Base-by-base conservation (phyloP, 257 asterid genomes). In the Forsythia viridissima region DNA sequence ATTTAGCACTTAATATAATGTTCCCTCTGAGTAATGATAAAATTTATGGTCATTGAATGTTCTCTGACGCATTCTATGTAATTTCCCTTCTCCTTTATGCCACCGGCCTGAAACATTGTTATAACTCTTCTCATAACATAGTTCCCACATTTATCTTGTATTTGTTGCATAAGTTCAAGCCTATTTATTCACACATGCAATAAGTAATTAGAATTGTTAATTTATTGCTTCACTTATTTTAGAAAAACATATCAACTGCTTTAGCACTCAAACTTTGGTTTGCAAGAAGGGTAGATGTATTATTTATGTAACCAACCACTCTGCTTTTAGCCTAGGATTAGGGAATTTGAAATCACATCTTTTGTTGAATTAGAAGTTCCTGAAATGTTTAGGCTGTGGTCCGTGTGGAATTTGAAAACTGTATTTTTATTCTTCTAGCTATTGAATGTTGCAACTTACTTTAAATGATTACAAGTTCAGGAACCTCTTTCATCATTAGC, bases 401-500 rank as follows among this genome's bases (percentile, higher is more conserved):
- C 40, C 4, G 21, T 20, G 61, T 84, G 57, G 34, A 59, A 61
- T 61, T n/a, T 61, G 38, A n/a, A 6, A 61, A 6, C 2, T 4
- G 61, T 18, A 16, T 55, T 55, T 55, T 20, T 15, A 16, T 55
- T 55, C 10, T 18, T 15, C 77, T 0, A 41, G 37, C 72, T 40
- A 74, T 66, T 76, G 73, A 8, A 73, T 46, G 52, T 75, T 38
- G 59, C 38, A 59, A 37, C 70, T 57, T 80, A 72, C 70, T 37
- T 48, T 21, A 13, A 51, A 41, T 70, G 82, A 18, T 82, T 80
- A 66, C 76, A 67, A 46, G 72, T 83, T 80, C 91, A 96, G 99
- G 98, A 96, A 80, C 94, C 97, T 30, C 89, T 96, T 69, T 88
- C 96, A 68, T 86, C 98, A 34, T 83, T 96, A 72, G 87, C 89